Percentiles rank a stretch among this genome's conserved stretches.
Evolutionary conservation across 441 rosid genomes (phyloP).

Genomic region (Adansonia rubrostipa): DNA sequence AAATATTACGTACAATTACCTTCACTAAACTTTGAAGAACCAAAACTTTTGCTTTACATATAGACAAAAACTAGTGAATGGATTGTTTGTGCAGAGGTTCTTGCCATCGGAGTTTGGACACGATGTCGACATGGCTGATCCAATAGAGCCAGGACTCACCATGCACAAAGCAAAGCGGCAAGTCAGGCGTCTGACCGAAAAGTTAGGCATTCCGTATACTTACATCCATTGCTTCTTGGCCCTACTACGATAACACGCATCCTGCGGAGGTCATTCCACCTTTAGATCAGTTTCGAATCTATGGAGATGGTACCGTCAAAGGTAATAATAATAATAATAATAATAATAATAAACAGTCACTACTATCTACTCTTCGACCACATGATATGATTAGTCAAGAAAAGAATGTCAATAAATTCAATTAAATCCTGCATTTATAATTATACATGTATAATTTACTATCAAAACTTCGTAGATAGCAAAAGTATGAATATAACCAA

Average conservation of each 20-base stretch:
- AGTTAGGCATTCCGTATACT: slow-evolving; percentile 38
- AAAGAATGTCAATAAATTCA: neutral
- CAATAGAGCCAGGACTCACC: slow-evolving; percentile 47
- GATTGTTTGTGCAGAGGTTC: slow-evolving; percentile 38
- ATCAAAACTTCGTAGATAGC: neutral
- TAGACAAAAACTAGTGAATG: neutral
- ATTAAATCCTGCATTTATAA: neutral
- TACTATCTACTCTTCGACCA: too few species aligned
- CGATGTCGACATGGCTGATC: slow-evolving; percentile 48
- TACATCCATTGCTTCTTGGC: slow-evolving; percentile 55
- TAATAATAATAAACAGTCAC: too few species aligned
- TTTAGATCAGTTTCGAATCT: slow-evolving; percentile 50
- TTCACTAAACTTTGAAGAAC: neutral
- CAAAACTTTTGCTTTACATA: neutral
- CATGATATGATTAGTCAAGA: neutral
- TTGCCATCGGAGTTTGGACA: slow-evolving; percentile 59
- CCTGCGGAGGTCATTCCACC: slow-evolving; percentile 55
- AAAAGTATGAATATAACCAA: neutral
- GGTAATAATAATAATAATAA: slow-evolving; percentile 27
- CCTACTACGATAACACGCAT: slow-evolving; percentile 50
- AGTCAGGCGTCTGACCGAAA: slow-evolving; percentile 41
- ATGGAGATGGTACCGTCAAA: slow-evolving; percentile 56
- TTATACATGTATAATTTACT: too few species aligned
- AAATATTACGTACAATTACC: neutral
- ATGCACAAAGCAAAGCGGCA: slow-evolving; percentile 45